These are phyloP conservation scores for Phytopythium aichiense DNA, from an alignment of 352 stramenopile species.

Conservation along the genomic window DNA sequence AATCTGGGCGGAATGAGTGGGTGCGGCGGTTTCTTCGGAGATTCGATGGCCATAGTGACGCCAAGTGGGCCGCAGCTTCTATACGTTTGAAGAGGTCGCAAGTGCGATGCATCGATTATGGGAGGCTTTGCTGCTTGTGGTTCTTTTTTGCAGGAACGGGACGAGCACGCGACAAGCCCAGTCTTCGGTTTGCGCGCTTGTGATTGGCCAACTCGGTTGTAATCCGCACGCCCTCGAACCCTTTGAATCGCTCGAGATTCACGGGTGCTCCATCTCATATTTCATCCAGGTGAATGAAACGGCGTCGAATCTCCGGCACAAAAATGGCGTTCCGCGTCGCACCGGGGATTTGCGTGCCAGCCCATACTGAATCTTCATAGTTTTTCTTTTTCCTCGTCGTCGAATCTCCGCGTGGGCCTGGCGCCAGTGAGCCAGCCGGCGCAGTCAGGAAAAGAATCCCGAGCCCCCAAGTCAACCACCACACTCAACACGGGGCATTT, in stretches of 20 bases:
- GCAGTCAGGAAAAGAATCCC: slow-evolving; percentile 11
- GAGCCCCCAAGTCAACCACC: not conserved
- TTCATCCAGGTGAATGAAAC: not conserved
- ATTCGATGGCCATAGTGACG: not conserved
- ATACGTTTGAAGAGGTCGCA: not conserved
- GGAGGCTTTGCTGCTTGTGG: not conserved
- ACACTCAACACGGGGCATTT: not conserved
- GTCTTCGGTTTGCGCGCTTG: not conserved
- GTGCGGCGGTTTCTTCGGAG: not conserved
- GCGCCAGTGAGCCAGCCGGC: not conserved
- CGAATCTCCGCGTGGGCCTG: slow-evolving; percentile 20
- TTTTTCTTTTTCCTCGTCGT: slow-evolving; percentile 51
- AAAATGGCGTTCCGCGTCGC: not conserved
- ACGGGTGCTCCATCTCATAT: not conserved
- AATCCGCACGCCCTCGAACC: not conserved
- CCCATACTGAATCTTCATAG: slow-evolving; percentile 35
- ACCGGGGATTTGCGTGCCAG: slow-evolving; percentile 5
- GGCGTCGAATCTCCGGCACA: slow-evolving; percentile 11
- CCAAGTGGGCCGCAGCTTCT: slow-evolving; percentile 5
- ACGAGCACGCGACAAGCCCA: slow-evolving; percentile 3
- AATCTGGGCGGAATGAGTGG: slow-evolving; percentile 9
- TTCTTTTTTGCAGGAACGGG: slow-evolving; percentile 8
- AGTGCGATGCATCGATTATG: slow-evolving; percentile 1
- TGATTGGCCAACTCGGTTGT: slow-evolving; percentile 6
- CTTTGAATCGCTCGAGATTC: slow-evolving; percentile 4